Base-by-base conservation (phyloP, 371 early-diverging fungal species). In the Apophysomyces elegans region DNA sequence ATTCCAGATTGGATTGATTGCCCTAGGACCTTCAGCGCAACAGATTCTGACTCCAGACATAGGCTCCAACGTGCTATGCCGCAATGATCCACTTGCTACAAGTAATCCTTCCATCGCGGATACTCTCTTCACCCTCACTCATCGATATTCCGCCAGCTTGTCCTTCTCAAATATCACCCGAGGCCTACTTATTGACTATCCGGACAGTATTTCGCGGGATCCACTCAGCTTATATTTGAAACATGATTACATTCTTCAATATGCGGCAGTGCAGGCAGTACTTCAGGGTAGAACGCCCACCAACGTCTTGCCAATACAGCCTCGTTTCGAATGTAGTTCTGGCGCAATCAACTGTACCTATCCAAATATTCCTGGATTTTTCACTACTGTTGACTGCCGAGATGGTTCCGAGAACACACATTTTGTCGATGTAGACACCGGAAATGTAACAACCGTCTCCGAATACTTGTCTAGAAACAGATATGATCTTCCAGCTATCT, bases 1-100 rank as follows among this genome's bases (percentile, higher is more conserved):
- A 4, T 70, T 76, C 14, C 69, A 76, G 16, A 2, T 76, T 18
- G 71, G 74, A 2, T 60, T 76, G 5, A 61, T 76, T 35, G 43
- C 69, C 1, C 39, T 71, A 14, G 62, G 67, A 4, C 76, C 76
- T 12, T 60, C 62, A 1, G 63, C 72, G 5, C 75, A 72, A 58
- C 67, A 67, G 13, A 36, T 72, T 3, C 50, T 75, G 7, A n/a
- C 35, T 4, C 21, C 54, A 8, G 5, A 7, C n/a, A 8, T 21
- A 7, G 21, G 21, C 32, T 21, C n/a, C 9, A 21, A 50, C 9
- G 21, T 32, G 21, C 16, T 36, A 13, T 11, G 50, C 21, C 7
- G 13, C 37, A 35, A 56, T 16, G 0, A 32, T 21, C 37, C 21
- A 50, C 5, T 21, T 21, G 16, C 54, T 50, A 1, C 18, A 18